These are phyloP conservation scores for Ramalina intermedia DNA, from an alignment of 495 filamentous ascomycete genomes.

Conservation along the genomic window DNA sequence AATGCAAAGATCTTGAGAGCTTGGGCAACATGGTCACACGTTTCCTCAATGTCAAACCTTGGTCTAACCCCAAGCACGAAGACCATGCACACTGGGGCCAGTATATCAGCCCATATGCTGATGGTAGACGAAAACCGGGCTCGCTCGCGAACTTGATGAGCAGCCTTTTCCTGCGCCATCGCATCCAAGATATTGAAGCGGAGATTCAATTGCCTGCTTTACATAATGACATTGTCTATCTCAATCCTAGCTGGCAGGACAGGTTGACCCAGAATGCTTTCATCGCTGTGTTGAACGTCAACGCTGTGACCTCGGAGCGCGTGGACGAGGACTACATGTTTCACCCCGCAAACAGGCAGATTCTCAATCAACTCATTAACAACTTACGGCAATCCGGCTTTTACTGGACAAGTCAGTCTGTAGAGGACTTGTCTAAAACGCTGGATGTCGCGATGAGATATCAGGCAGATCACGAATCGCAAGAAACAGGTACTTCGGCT, in stretches of 20 bases:
- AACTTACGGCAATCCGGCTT: conserved; percentile 83
- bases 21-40: conserved; percentile 53
- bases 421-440: conserved; percentile 42
- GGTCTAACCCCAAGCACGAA: conserved; percentile 40
- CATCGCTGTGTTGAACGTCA: conserved; percentile 62
- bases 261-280: conserved; percentile 75
- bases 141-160: conserved; percentile 60
- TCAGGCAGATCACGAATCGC: conserved; percentile 35
- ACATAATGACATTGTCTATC: conserved; percentile 51
- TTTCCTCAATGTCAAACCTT: conserved; percentile 66
- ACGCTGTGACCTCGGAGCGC: conserved; percentile 80
- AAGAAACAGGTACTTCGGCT: conserved; percentile 30
- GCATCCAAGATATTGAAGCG: conserved; percentile 47
- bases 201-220: conserved; percentile 55
- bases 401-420: conserved; percentile 69
- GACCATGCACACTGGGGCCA: conserved; percentile 51
- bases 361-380: conserved; percentile 48
- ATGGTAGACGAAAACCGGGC: conserved; percentile 38
- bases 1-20: conserved; percentile 58
- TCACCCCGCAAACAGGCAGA: conserved; percentile 50
- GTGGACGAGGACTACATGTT: conserved; percentile 81
- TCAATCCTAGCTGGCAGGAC: conserved; percentile 75
- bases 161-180: conserved; percentile 69
- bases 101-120: conserved; percentile 55
- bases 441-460: conserved; percentile 52